Percentiles rank a stretch among this genome's conserved stretches.
Conservation (phyloP, 2,329 filamentous ascomycete genomes). For the Beauveria pseudobassiana region DNA sequence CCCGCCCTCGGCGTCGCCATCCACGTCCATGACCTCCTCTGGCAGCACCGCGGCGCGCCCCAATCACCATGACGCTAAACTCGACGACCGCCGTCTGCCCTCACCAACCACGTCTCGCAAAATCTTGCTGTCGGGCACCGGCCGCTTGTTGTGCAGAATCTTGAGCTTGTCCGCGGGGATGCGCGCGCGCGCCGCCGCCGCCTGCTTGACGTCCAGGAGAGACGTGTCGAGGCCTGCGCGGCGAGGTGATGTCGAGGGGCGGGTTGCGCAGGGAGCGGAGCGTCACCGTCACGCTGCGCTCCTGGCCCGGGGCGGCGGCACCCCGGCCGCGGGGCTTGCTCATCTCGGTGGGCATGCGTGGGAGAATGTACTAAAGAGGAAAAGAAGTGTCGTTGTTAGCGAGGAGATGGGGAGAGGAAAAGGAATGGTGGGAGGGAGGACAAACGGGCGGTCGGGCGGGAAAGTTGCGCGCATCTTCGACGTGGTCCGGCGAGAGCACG, state of each 20-base stretch:
- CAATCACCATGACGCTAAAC: conserved; percentile 82
- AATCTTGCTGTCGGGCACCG: conserved; percentile 68
- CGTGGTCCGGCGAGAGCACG: conserved; percentile 83
- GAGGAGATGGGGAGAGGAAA: background rate
- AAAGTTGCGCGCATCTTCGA: conserved; percentile 76
- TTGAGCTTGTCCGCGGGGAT: conserved; percentile 74
- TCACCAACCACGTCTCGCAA: conserved; percentile 63
- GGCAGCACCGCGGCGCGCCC: conserved; percentile 48
- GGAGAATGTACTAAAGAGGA: conserved; percentile 57
- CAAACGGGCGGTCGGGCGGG: conserved; percentile 67
- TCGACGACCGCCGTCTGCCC: conserved; percentile 57
- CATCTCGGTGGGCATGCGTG: conserved; percentile 55
- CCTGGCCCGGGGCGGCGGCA: conserved; percentile 42
- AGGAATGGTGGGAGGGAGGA: background rate
- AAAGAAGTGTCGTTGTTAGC: background rate
- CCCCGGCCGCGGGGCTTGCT: conserved; percentile 32
- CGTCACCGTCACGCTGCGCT: conserved; percentile 48
- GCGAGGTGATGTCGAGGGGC: conserved; percentile 60
- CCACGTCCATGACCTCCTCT: conserved; percentile 27
- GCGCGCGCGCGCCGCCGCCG: conserved; percentile 55
- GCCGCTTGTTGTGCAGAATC: conserved; percentile 81
- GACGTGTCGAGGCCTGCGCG: conserved; percentile 60
- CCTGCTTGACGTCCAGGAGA: conserved; percentile 69
- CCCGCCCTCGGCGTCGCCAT: conserved; percentile 14
- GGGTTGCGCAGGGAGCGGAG: conserved; percentile 75